Percentiles rank a stretch among this genome's conserved stretches.
These are phyloP conservation scores for Boletus bicolor DNA, from an alignment of 768 basidiomycete genomes.

Conservation along the genomic window DNA sequence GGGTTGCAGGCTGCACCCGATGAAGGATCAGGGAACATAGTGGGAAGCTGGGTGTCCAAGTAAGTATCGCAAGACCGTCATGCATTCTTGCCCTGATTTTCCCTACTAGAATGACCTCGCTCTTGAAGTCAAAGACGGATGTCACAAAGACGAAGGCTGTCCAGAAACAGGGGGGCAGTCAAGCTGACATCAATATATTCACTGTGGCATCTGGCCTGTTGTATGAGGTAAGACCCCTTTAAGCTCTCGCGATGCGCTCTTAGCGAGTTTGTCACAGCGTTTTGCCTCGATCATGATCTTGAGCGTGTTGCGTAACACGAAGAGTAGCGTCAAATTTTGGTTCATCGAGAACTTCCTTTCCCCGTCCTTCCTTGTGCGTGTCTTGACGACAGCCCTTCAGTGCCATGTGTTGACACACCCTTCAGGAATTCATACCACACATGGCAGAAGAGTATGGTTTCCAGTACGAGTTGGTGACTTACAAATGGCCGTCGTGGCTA, in stretches of 20 bases:
- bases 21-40: conserved; percentile 35
- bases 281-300: conserved; percentile 99
- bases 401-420: background rate
- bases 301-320: conserved; percentile 91
- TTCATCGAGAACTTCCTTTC: conserved; percentile 99
- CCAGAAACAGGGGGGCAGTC: conserved; percentile 34
- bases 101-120: conserved; percentile 39
- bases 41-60: conserved; percentile 53
- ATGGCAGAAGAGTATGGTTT: conserved; percentile 89
- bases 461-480: conserved; percentile 96
- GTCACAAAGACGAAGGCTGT: conserved; percentile 15
- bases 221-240: conserved; percentile 71
- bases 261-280: conserved; percentile 48
- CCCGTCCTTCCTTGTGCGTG: conserved; percentile 85
- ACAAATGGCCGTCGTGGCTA: conserved; percentile 99
- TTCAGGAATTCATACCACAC: conserved; percentile 90
- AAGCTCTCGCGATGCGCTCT: background rate
- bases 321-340: conserved; percentile 98
- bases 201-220: conserved; percentile 96
- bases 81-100: conserved; percentile 4
- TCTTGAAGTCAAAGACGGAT: conserved; percentile 37
- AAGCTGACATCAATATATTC: conserved; percentile 98
- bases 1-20: conserved; percentile 35
- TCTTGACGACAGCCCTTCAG: background rate
- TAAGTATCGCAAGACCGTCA: conserved; percentile 27